Percentiles rank a stretch among this genome's conserved stretches.
phyloP scores from a whole-genome alignment of 345 rosid species.

The Rubroshorea leprosula region DNA sequence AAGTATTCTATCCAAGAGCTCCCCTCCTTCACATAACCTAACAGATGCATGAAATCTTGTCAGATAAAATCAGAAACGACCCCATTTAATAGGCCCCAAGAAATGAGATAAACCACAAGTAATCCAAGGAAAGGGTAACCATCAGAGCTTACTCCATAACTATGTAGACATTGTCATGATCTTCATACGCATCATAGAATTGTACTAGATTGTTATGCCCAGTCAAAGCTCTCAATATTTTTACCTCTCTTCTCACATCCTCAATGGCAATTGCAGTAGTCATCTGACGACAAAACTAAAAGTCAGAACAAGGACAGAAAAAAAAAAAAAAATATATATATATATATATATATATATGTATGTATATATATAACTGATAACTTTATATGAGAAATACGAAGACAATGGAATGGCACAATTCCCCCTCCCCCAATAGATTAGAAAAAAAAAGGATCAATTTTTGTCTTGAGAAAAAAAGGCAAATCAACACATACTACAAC shows the following conservation, averaged over 20 bases:
- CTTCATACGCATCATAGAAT: constrained; percentile 90
- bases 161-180: constrained; percentile 76
- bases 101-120: background rate
- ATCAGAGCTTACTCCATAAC: constrained; percentile 87
- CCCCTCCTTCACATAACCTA: constrained; percentile 98
- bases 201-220: constrained; percentile 79
- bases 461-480: too few relatives aligned
- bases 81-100: background rate
- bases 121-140: background rate
- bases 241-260: constrained; percentile 98
- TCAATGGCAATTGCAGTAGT: constrained; percentile 94
- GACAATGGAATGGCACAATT: background rate
- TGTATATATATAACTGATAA: too few relatives aligned
- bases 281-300: constrained; percentile 46
- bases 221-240: constrained; percentile 72
- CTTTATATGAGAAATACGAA: background rate
- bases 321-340: too few relatives aligned
- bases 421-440: too few relatives aligned
- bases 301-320: background rate
- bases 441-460: too few relatives aligned
- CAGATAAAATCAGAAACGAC: background rate
- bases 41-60: constrained; percentile 16
- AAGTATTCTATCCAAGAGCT: constrained; percentile 93
- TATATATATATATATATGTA: too few relatives aligned
- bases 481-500: too few relatives aligned